Evolutionary conservation across 257 asterid species (phyloP).

Genomic region (Scutellaria galericulata): DNA sequence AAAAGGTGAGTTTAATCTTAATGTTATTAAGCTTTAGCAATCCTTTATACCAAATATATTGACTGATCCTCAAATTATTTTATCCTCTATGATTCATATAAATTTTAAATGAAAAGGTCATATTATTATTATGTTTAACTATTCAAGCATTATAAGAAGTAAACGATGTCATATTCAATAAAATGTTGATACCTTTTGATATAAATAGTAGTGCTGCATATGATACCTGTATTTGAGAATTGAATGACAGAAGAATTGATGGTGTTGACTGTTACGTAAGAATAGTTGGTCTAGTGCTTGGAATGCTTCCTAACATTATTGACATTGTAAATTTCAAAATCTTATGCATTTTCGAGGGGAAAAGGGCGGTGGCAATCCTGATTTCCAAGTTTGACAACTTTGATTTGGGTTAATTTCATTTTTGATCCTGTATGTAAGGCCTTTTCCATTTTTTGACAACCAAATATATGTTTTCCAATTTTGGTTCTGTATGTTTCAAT

Average conservation of each 20-base stretch:
- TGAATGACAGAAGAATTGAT: background rate
- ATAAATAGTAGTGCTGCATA: background rate
- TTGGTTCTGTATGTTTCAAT: too few relatives aligned
- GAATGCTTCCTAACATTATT: background rate
- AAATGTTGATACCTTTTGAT: background rate
- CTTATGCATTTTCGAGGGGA: background rate
- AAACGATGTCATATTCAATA: background rate
- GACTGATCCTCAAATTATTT: too few relatives aligned
- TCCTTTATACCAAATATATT: too few relatives aligned
- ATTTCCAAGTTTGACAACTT: background rate
- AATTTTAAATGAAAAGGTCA: too few relatives aligned
- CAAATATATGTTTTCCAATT: too few relatives aligned
- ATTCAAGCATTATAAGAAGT: background rate
- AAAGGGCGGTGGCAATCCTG: background rate
- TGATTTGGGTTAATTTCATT: background rate
- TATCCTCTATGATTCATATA: too few relatives aligned
- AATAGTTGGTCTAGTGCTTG: background rate
- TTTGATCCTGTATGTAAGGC: too few relatives aligned
- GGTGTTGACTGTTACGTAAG: background rate
- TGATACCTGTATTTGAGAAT: background rate
- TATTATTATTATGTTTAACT: background rate
- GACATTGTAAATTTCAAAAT: background rate
- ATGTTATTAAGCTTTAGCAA: too few relatives aligned
- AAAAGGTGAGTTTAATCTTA: too few relatives aligned
- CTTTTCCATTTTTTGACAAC: too few relatives aligned